phyloP scores from a whole-genome alignment of 208 protist genomes.

The Leishmania amazonensis region DNA sequence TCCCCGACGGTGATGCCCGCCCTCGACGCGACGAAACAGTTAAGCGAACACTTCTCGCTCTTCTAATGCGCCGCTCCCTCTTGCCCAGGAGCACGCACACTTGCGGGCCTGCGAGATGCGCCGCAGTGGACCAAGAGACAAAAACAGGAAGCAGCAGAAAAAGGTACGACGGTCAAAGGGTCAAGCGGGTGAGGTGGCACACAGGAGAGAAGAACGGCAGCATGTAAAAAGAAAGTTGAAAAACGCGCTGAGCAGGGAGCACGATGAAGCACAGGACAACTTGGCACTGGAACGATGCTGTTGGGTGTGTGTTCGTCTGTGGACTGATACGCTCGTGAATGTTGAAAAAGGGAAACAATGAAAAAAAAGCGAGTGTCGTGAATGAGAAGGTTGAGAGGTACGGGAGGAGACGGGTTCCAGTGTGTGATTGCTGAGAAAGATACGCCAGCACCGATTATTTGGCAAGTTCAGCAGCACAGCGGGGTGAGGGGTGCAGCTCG shows the following conservation, averaged over 20 bases:
- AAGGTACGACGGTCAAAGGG: background rate
- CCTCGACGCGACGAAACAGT: background rate
- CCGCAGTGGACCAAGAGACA: background rate
- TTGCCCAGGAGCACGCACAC: background rate
- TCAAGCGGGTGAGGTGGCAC: background rate
- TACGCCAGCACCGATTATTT: background rate
- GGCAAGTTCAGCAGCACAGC: constrained; percentile 4
- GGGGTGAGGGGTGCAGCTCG: background rate
- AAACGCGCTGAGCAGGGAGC: background rate
- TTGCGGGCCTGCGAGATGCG: background rate
- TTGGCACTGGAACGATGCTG: background rate
- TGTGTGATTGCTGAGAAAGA: background rate
- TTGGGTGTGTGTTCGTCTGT: background rate
- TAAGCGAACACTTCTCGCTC: background rate
- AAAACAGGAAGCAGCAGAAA: background rate
- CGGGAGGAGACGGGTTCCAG: background rate
- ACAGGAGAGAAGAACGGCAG: background rate
- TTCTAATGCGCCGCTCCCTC: background rate
- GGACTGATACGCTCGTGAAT: background rate
- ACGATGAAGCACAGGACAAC: background rate
- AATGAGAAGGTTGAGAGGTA: background rate
- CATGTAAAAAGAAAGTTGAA: background rate
- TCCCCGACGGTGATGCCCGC: background rate
- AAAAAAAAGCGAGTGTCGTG: background rate
- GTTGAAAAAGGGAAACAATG: no score